Evolutionary conservation across 1,284 basidiomycete genomes (phyloP).

Genomic region (Apiotrichum montevideense): DNA sequence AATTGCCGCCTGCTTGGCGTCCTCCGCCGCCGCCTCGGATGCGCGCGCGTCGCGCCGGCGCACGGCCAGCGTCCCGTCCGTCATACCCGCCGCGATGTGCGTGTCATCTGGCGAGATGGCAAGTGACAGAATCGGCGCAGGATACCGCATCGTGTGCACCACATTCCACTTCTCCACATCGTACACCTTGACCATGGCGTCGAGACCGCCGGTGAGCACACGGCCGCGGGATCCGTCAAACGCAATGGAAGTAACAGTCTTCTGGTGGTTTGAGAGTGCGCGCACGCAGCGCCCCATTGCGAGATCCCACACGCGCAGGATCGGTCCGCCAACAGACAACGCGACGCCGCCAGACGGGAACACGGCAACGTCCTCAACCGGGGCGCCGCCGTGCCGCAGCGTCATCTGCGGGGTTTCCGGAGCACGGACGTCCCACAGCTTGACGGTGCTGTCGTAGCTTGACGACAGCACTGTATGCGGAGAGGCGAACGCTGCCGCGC

Average conservation of each 20-base stretch:
- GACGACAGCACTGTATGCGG: constrained; percentile 83
- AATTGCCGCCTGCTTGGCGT: constrained; percentile 51
- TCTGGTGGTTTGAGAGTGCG: constrained; percentile 94
- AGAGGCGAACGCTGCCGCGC: constrained; percentile 79
- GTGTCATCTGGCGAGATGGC: constrained; percentile 97
- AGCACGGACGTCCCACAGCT: constrained; percentile 75
- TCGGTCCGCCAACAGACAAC: constrained; percentile 82
- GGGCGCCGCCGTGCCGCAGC: constrained; percentile 62
- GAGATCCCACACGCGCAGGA: constrained; percentile 91
- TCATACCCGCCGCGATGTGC: constrained; percentile 92
- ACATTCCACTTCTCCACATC: constrained; percentile 91
- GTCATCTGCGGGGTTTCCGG: constrained; percentile 56
- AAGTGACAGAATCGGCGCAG: constrained; percentile 81
- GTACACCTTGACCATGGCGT: constrained; percentile 98
- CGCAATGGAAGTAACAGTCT: constrained; percentile 84
- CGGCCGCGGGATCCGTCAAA: constrained; percentile 64
- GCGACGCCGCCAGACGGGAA: constrained; percentile 85
- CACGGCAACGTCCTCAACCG: constrained; percentile 91
- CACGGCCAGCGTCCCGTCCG: constrained; percentile 89
- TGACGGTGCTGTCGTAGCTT: constrained; percentile 88
- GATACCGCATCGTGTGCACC: constrained; percentile 97
- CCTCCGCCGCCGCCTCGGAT: constrained; percentile 53
- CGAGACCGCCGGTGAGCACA: constrained; percentile 82
- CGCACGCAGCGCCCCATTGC: constrained; percentile 81
- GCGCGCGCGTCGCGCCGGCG: constrained; percentile 73